A percentile compares a stretch with the other conserved stretches of the same genome.
Evolutionary conservation across 495 filamentous ascomycete genomes (phyloP).

Genomic region (Penicillium goetzii): DNA sequence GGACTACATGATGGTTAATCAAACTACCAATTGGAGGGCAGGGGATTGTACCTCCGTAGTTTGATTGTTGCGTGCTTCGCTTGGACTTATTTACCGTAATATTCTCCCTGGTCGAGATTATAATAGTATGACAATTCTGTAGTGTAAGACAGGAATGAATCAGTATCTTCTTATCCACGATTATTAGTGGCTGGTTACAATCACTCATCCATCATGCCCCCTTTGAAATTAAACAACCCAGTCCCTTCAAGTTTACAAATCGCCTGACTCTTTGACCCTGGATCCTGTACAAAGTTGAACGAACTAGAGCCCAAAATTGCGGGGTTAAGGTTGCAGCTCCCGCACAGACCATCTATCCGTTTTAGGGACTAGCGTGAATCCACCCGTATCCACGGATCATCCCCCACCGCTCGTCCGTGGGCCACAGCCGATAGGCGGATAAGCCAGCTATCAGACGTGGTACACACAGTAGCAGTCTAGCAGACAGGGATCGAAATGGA

Average conservation of each 20-base stretch:
- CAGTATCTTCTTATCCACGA: not conserved
- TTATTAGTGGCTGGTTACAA: not conserved
- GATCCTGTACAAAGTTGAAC: no score
- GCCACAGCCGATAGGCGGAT: not conserved
- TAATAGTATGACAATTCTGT: not conserved
- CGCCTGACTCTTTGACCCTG: no score
- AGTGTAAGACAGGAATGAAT: not conserved
- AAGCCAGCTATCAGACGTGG: not conserved
- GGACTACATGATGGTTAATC: not conserved
- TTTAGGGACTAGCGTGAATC: slow-evolving; percentile 7
- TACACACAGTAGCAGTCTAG: no score
- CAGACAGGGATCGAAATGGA: not conserved
- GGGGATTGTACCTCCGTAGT: not conserved
- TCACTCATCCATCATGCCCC: not conserved
- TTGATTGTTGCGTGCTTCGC: not conserved
- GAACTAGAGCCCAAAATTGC: slow-evolving; percentile 20
- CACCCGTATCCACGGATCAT: slow-evolving; percentile 3
- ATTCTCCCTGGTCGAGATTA: not conserved
- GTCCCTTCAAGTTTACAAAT: no score
- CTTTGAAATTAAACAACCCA: not conserved
- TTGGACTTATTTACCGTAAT: not conserved
- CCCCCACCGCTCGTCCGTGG: not conserved
- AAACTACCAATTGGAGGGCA: not conserved
- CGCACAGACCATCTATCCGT: slow-evolving; percentile 23
- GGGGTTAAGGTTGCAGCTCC: slow-evolving; percentile 40